phyloP scores from a whole-genome alignment of 306 rosid genomes.

The Gastrolobium bilobum region DNA sequence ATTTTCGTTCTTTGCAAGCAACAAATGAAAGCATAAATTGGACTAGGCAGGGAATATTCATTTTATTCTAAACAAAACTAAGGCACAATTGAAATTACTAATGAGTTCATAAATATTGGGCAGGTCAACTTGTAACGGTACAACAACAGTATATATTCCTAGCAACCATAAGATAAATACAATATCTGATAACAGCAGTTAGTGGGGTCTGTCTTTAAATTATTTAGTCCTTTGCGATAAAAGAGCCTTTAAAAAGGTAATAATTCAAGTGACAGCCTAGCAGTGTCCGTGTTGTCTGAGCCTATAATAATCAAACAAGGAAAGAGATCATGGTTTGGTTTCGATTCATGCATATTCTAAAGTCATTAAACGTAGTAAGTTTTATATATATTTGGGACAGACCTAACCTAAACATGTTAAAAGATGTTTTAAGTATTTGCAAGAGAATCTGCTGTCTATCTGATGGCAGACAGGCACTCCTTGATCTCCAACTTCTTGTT shows the following conservation, averaged over 20 bases:
- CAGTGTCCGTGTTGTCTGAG: conserved; percentile 54
- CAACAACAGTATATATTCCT: conserved; percentile 14
- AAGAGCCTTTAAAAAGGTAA: conserved; percentile 57
- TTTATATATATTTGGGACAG: conserved; percentile 42
- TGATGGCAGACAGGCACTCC: conserved; percentile 50
- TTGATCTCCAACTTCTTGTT: conserved; percentile 48
- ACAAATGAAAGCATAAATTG: background rate
- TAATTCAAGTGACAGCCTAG: conserved; percentile 60
- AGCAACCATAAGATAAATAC: conserved; percentile 45
- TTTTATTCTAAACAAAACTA: background rate
- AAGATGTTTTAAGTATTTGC: conserved; percentile 44
- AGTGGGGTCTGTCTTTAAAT: conserved; percentile 64
- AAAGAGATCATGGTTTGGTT: conserved; percentile 53
- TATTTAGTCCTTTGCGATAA: conserved; percentile 56
- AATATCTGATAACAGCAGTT: conserved; percentile 48
- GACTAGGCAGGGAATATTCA: background rate
- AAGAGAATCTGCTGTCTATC: conserved; percentile 50
- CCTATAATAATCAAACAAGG: conserved; percentile 53
- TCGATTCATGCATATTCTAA: conserved; percentile 45
- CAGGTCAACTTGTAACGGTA: conserved; percentile 28
- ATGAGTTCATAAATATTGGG: background rate
- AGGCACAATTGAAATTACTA: background rate
- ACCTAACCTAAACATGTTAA: conserved; percentile 48
- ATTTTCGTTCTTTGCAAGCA: background rate
- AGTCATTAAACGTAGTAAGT: conserved; percentile 33